Base-by-base conservation (phyloP, 192 early-diverging fungal species). In the Linnemannia zychae region DNA sequence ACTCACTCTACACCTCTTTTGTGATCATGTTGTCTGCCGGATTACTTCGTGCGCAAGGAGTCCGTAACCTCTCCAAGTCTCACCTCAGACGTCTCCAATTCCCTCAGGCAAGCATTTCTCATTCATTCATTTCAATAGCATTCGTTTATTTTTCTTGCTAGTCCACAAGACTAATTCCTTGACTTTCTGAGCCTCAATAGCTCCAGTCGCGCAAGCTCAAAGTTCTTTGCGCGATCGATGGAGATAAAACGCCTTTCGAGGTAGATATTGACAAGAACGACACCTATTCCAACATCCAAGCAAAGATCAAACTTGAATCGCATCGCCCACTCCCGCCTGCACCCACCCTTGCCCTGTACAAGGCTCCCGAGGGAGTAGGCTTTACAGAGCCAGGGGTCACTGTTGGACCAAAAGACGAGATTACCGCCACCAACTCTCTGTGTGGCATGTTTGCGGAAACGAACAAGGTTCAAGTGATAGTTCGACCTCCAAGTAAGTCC, bases 381-480 rank as follows among this genome's bases (percentile, higher is more conserved):
- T 24, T 66, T 66, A 79, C 78, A 52, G 71, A 79, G 78, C 71
- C 78, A 52, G 71, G 78, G 2, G 78, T 79, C 71, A 67, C 71
- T 68, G 71, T 79, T 28, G 60, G 78, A 67, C 60, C 12, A 63
- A 24, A 73, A 52, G 78, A 79, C 17, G 73, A 67, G 71, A n/a
- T n/a, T n/a, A n/a, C n/a, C n/a, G n/a, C n/a, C n/a, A n/a, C n/a
- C n/a, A n/a, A n/a, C n/a, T n/a, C n/a, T n/a, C n/a, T n/a, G n/a
- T n/a, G n/a, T n/a, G n/a, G n/a, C n/a, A n/a, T n/a, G n/a, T 79
- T 79, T 79, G 78, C 71, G n/a, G 71, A 79, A 73, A 79, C 71
- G n/a, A 67, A 73, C 70, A 73, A 31, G 34, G 78, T 68, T 37
- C 78, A 79, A 50, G 71, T 80, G 49, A 80, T 74, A 74, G 52